A percentile compares a stretch with the other conserved stretches of the same genome.
Conservation (phyloP, 176 grass and related monocot genomes). For the Bothriochloa decipiens region DNA sequence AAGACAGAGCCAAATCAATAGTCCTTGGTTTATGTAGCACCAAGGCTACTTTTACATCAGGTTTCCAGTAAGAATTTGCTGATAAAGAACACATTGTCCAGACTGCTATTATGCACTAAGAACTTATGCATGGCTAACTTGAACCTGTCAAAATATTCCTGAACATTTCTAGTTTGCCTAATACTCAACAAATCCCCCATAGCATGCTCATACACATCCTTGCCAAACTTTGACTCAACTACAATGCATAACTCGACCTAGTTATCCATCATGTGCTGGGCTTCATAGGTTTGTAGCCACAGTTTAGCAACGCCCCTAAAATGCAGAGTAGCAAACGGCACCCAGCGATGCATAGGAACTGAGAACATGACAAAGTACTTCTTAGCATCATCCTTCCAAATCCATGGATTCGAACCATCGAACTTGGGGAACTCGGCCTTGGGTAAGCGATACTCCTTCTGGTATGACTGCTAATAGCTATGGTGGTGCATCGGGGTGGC, state of each 20-base stretch:
- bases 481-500: no score
- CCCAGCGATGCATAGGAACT: no score
- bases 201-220: background rate
- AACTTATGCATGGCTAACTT: background rate
- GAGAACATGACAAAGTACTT: no score
- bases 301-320: background rate
- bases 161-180: accelerated
- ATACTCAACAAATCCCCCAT: background rate
- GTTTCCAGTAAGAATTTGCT: background rate
- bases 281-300: background rate
- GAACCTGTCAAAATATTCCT: background rate
- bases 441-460: no score
- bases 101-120: accelerated
- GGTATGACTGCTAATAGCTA: no score
- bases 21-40: no score
- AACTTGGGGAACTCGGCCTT: no score
- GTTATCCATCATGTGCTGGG: background rate
- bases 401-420: no score
- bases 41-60: background rate
- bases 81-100: background rate
- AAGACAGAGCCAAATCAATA: no score
- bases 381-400: no score
- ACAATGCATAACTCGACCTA: background rate
- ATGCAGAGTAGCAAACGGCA: no score
- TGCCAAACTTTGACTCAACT: background rate